phyloP scores from a whole-genome alignment of 345 rosid species.

The Theobroma cacao region DNA sequence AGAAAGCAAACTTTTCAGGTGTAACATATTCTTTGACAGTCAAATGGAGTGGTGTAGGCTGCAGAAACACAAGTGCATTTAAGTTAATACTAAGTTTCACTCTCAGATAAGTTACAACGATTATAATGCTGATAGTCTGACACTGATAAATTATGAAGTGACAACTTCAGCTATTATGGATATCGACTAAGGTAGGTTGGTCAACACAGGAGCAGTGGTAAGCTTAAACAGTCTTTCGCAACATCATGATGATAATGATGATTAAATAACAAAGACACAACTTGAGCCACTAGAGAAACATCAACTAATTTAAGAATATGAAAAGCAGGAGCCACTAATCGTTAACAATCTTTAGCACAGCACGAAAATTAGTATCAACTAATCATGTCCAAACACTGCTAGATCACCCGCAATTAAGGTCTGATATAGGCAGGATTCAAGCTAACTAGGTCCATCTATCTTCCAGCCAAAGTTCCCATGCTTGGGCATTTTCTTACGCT shows the following conservation, averaged over 20 bases:
- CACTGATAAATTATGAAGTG: background rate
- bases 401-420: background rate
- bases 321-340: background rate
- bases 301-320: background rate
- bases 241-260: background rate
- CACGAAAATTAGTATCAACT: background rate
- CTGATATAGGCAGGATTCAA: background rate
- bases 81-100: background rate
- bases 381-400: background rate
- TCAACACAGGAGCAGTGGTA: background rate
- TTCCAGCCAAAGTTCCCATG: background rate
- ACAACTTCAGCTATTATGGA: background rate
- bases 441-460: background rate
- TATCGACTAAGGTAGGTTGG: background rate
- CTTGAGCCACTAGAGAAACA: background rate
- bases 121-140: too few relatives aligned
- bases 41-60: slow-evolving; percentile 95
- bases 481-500: background rate
- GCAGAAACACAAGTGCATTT: slow-evolving; percentile 25
- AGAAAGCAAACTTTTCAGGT: slow-evolving; percentile 88
- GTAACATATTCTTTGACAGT: slow-evolving; percentile 93
- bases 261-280: background rate
- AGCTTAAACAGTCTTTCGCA: background rate
- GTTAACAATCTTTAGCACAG: background rate
- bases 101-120: background rate